Evolutionary conservation across 1,139 yeast species (phyloP), one percentile per base, ranked within the genome.

Genomic region (Taiozyma sp.): DNA sequence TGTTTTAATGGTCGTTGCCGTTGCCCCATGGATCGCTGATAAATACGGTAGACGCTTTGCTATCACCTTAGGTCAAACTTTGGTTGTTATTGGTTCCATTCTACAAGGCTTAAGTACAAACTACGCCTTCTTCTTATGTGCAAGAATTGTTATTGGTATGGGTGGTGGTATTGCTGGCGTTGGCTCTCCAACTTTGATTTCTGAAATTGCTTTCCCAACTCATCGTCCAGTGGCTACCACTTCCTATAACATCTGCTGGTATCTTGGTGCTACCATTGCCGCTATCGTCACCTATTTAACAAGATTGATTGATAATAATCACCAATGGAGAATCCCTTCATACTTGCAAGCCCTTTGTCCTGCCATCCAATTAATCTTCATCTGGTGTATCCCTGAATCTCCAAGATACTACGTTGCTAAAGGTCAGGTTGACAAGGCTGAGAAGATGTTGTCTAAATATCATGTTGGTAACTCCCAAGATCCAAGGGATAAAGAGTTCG

Each of bases 221-320:
- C 78, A 74, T 56, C 68, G 84, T 61, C 74, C 74, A 30, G 66
- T 68, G 34, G 61, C 70, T 34, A 75, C 82, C 28, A 68, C 77
- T 26, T 64, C 71, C 47, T 78, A 72, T 61, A 77, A 76, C 65
- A 72, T 73, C 51, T 72, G 75, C 61, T 74, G 76, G 74, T 69
- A 76, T 62, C 59, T 77, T 44, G 84, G 84, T 34, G 76, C 82
- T 14, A 64, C 76, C 43, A 57, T 80, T 48, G 81, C 83, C n/a
- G 79, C 84, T 4, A 75, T 80, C 79, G 69, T 73, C 40, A 70
- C 80, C 8, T 75, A 68, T 53, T 83, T 81, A 48, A 70, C 50
- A n/a, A 21, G 57, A 34, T 46, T 52, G 46, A 40, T 57, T 11
- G 46, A 45, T 7, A 52, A 60, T 14, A 59, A 61, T 26, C 68